Percentiles rank a stretch among this genome's conserved stretches.
phyloP scores from a whole-genome alignment of 495 filamentous ascomycete species.

The Neurospora pannonica region DNA sequence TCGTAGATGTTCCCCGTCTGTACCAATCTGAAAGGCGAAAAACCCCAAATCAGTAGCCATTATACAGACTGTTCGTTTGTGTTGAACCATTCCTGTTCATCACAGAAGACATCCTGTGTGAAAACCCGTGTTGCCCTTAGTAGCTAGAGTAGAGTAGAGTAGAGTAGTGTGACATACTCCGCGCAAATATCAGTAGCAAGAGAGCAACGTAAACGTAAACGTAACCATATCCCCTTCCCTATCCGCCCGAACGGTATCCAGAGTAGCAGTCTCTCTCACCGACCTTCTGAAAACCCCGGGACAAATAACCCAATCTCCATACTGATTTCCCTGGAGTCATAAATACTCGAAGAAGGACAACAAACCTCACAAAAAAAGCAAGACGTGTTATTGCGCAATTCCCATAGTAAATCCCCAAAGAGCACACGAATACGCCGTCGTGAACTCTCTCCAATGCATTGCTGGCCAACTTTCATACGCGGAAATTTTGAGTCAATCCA shows the following conservation, averaged over 20 bases:
- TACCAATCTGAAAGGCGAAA: neutral
- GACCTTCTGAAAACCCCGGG: neutral
- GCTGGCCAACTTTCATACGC: neutral
- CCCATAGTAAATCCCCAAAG: neutral
- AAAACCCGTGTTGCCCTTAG: neutral
- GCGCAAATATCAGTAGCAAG: neutral
- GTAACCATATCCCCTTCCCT: neutral
- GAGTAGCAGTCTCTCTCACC: neutral
- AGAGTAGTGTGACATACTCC: neutral
- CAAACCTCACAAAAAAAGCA: neutral
- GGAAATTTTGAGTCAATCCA: neutral
- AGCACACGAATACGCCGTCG: neutral
- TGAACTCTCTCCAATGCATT: neutral
- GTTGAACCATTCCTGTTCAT: neutral
- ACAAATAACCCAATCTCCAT: neutral
- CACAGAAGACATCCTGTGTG: neutral
- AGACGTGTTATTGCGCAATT: neutral
- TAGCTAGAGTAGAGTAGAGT: neutral
- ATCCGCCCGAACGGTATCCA: neutral
- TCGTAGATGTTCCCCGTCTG: neutral
- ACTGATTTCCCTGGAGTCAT: neutral
- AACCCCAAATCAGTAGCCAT: neutral
- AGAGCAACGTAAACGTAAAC: neutral
- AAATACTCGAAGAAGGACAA: neutral
- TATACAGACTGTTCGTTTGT: neutral